Evolutionary conservation across 805 yeast genomes (phyloP).

Genomic region (Schwanniomyces vanrijiae): DNA sequence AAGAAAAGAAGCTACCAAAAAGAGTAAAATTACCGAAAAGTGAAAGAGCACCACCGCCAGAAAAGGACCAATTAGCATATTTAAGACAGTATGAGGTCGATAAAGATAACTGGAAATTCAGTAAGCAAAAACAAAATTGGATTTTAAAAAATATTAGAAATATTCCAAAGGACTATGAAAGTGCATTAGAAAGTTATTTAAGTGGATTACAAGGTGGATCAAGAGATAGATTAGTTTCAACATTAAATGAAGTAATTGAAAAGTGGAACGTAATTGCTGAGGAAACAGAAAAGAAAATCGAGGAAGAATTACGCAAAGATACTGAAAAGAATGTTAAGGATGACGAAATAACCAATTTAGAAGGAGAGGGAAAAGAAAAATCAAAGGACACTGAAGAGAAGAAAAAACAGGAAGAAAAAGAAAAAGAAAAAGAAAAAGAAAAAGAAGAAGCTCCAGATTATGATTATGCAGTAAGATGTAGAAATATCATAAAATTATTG

Average conservation of each 20-base stretch:
- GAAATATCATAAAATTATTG: conserved; percentile 29
- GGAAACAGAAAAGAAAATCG: conserved; percentile 40
- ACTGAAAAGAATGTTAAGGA: conserved; percentile 13
- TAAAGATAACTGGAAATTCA: conserved; percentile 71
- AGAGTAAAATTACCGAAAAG: conserved; percentile 66
- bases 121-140: conserved; percentile 88
- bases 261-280: conserved; percentile 57
- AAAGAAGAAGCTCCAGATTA: conserved; percentile 22
- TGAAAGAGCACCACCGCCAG: conserved; percentile 72
- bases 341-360: conserved; percentile 12
- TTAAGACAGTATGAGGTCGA: conserved; percentile 59
- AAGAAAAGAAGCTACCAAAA: conserved; percentile 61
- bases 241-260: conserved; percentile 45
- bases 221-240: conserved; percentile 52
- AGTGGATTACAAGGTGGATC: conserved; percentile 72
- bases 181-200: conserved; percentile 50
- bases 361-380: conserved; percentile 11
- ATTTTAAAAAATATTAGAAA: conserved; percentile 58
- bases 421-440: conserved; percentile 5
- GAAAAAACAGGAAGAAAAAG: conserved; percentile 3
- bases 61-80: conserved; percentile 70
- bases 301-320: conserved; percentile 32
- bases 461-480: conserved; percentile 45
- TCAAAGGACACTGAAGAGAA: conserved; percentile 8
- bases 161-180: conserved; percentile 55